Conservation (phyloP, 108 stramenopile genomes). For the Hondaea fermentalgiana region DNA sequence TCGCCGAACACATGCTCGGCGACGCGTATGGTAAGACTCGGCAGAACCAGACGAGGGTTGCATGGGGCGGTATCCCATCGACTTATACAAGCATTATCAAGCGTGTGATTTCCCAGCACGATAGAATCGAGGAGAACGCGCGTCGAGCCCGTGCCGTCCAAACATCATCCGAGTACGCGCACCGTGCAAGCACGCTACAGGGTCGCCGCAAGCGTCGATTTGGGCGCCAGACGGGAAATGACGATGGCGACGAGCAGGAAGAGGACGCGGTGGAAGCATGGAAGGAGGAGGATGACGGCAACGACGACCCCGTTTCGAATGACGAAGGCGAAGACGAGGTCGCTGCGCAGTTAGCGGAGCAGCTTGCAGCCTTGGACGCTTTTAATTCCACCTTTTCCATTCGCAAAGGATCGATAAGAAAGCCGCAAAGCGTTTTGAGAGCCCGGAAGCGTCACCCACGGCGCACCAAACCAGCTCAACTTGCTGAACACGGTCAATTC, state of each 20-base stretch:
- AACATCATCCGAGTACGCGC: neutral
- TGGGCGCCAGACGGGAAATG: neutral
- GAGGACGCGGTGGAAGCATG: neutral
- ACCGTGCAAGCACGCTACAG: neutral
- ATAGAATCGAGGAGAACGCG: neutral
- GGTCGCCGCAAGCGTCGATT: neutral
- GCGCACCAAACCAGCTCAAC: neutral
- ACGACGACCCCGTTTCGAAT: neutral
- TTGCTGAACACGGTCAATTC: no score
- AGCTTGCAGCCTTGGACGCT: neutral
- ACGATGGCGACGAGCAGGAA: neutral
- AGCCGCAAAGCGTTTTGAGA: neutral
- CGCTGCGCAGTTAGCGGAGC: neutral
- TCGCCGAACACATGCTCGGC: neutral
- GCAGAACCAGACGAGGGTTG: neutral
- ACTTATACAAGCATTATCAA: neutral
- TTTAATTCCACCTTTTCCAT: neutral
- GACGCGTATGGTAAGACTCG: neutral
- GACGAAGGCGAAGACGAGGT: neutral
- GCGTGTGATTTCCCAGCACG: neutral
- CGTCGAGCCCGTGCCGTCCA: neutral
- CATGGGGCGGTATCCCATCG: neutral
- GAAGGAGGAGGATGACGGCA: neutral
- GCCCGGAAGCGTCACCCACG: neutral
- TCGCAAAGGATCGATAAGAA: neutral